A percentile compares a stretch with the other conserved stretches of the same genome.
Conservation (phyloP, 164 flowering plant genomes). For the Tinospora cordifolia region DNA sequence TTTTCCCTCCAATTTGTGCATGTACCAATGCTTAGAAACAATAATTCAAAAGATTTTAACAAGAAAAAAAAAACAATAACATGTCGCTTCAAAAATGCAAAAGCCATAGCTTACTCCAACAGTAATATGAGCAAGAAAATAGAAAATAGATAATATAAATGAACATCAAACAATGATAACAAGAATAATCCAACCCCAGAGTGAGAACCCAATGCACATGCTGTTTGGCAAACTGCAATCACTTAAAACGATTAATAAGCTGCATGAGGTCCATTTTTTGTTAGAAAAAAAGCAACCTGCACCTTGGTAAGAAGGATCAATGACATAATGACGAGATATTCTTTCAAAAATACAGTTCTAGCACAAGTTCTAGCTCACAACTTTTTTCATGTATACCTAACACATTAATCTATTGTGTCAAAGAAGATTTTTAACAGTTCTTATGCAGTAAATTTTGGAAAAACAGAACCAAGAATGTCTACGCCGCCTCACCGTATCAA, state of each 20-base stretch:
- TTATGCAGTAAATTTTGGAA: background rate
- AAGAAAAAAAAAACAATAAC: no score
- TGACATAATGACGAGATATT: background rate
- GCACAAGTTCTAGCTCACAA: background rate
- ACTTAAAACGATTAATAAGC: background rate
- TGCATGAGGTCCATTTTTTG: background rate
- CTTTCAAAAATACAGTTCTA: background rate
- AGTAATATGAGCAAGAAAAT: background rate
- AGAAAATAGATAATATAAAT: no score
- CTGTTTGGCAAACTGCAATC: background rate
- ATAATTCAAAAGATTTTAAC: background rate
- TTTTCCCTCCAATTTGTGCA: background rate
- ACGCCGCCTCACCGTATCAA: slow-evolving; percentile 68
- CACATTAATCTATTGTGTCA: background rate
- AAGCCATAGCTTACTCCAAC: background rate
- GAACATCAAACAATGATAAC: no score
- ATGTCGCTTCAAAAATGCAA: background rate
- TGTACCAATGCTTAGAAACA: background rate
- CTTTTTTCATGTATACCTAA: background rate
- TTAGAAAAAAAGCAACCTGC: background rate
- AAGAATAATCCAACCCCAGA: no score
- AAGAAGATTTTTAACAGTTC: background rate
- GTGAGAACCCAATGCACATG: background rate
- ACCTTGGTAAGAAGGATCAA: background rate
- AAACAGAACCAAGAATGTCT: slow-evolving; percentile 5